Evolutionary conservation across 306 rosid species (phyloP).

Genomic region (Lathyrus aphaca): DNA sequence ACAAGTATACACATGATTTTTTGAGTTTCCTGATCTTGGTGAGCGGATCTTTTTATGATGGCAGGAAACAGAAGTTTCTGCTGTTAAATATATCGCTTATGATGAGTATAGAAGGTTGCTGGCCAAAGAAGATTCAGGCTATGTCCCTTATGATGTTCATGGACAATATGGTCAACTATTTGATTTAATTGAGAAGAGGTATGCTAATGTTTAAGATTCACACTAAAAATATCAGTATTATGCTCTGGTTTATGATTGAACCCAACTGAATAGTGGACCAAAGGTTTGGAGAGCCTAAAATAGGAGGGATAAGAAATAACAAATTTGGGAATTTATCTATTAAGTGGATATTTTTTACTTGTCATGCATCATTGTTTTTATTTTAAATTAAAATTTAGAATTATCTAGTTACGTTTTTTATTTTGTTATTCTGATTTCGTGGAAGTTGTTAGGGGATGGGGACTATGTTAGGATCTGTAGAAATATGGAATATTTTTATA

Average conservation of each 20-base stretch:
- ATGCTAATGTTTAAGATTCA: slow-evolving; percentile 29
- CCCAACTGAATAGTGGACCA: background rate
- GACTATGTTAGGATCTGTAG: background rate
- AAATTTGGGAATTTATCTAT: background rate
- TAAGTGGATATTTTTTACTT: background rate
- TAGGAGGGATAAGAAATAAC: background rate
- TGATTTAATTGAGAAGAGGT: slow-evolving; percentile 77
- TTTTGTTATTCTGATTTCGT: background rate
- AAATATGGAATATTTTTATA: too few relatives aligned
- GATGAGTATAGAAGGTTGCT: slow-evolving; percentile 70
- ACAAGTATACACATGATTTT: slow-evolving; percentile 13
- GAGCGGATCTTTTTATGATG: slow-evolving; percentile 35
- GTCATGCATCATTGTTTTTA: background rate
- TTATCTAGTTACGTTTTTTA: background rate
- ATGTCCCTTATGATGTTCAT: slow-evolving; percentile 75
- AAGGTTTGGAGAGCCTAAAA: background rate
- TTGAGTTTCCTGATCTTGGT: slow-evolving; percentile 26
- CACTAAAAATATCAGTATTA: slow-evolving; percentile 8
- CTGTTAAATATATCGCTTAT: slow-evolving; percentile 80
- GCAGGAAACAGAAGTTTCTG: slow-evolving; percentile 93
- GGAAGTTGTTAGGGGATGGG: background rate
- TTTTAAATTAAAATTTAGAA: background rate
- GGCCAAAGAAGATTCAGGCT: slow-evolving; percentile 69
- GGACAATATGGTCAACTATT: slow-evolving; percentile 81
- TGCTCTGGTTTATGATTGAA: slow-evolving; percentile 23